Base-by-base conservation (phyloP, 352 stramenopile genomes). In the Globisporangium emineosum region DNA sequence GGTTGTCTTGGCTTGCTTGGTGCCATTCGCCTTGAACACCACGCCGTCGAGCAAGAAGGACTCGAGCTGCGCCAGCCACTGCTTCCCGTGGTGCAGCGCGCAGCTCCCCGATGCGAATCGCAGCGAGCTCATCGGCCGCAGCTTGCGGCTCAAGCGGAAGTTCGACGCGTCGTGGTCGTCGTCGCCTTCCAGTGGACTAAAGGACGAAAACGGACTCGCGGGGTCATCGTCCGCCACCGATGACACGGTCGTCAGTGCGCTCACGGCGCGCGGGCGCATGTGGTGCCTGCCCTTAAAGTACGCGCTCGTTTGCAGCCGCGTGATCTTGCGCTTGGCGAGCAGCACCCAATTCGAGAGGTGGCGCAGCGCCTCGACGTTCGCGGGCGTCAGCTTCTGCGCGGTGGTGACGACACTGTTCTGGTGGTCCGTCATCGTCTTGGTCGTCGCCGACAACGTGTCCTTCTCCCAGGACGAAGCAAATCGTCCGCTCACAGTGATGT, bases 301-400 rank as follows among this genome's bases (percentile, higher is more conserved):
- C 12, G 65, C 72, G 5, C 71, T 78, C 25, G 73, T 66, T 58
- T 89, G 72, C 21, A 92, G 71, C 17, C 78, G 78, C 42, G 76
- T 74, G 43, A 88, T 71, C 65, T 91, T 89, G 40, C 83, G 83
- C 57, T 90, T 90, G 19, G 82, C 83, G 9, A 94, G 66, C 25
- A 93, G 60, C 15, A 93, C 81, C 86, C 86, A 94, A 58, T 92
- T 92, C 19, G 81, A 80, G 27, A 96, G 68, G 66, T 93, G 80
- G 15, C 86, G 75, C 27, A 93, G 67, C 40, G 76, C 74, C 49
- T 94, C 86, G n/a, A 94, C 56, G 59, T 93, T 96, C 5, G 86
- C 78, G 0, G 75, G 67, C 25, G 79, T 89, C 17, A 80, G 54
- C 15, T 71, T 72, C n/a, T 60, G 64, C 19, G 43, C 23, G 1